A percentile compares a stretch with the other conserved stretches of the same genome.
Conservation (phyloP, 148 eudicot genomes). For the Amaranthus palmeri region DNA sequence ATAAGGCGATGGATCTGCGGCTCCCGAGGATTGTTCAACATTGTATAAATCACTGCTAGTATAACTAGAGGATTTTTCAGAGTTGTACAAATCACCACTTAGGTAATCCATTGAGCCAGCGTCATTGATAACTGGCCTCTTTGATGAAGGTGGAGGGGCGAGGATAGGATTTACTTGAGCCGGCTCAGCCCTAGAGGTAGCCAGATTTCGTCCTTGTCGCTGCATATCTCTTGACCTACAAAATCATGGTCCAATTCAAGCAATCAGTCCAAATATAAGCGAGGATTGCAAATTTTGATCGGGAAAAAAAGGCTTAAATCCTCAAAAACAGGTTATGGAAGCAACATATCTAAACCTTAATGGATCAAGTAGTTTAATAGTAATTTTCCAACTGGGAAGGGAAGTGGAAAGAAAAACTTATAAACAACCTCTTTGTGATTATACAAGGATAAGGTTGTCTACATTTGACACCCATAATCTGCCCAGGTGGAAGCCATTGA, state of each 20-base stretch:
- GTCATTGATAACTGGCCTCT: conserved; percentile 38
- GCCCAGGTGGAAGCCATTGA: too few species aligned
- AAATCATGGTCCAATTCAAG: conserved; percentile 11
- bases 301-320: background rate
- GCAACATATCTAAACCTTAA: background rate
- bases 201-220: conserved; percentile 38
- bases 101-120: conserved; percentile 50
- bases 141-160: conserved; percentile 79
- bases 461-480: background rate
- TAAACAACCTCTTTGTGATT: background rate
- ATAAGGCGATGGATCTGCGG: conserved; percentile 31
- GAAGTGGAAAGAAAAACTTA: background rate
- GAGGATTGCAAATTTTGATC: background rate
- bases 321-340: background rate
- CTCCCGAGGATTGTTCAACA: conserved; percentile 34
- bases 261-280: background rate
- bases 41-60: conserved; percentile 56
- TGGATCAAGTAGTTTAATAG: background rate
- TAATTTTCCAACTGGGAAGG: background rate
- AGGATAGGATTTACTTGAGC: conserved; percentile 47
- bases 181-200: conserved; percentile 24
- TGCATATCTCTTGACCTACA: conserved; percentile 74
- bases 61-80: conserved; percentile 36
- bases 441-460: background rate
- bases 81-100: conserved; percentile 55